Percentiles rank a stretch among this genome's conserved stretches.
These are phyloP conservation scores for Leptographium procerum DNA, from an alignment of 2,329 filamentous ascomycete genomes.

Conservation along the genomic window DNA sequence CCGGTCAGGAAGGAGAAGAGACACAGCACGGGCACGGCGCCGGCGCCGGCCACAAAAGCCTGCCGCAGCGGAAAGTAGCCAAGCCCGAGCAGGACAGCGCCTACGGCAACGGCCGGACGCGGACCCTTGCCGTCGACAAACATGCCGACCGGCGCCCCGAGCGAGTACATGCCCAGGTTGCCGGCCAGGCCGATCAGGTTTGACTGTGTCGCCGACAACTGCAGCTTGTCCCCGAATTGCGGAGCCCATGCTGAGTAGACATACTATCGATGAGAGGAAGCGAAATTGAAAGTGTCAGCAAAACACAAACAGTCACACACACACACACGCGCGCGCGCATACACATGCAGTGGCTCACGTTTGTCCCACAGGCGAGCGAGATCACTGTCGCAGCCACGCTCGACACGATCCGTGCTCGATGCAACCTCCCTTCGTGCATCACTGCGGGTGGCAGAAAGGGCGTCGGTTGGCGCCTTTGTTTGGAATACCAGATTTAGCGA, in stretches of 20 bases:
- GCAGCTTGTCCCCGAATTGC: conserved; percentile 79
- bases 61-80: conserved; percentile 80
- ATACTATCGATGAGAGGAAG: conserved; percentile 48
- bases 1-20: conserved; percentile 80
- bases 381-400: conserved; percentile 78
- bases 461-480: background rate
- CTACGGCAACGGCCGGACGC: conserved; percentile 63
- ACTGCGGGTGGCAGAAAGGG: background rate
- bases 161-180: conserved; percentile 89
- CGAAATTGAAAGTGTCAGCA: background rate
- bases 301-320: background rate
- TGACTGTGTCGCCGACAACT: conserved; percentile 81
- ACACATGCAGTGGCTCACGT: conserved; percentile 43
- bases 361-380: conserved; percentile 83
- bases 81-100: conserved; percentile 57
- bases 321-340: background rate
- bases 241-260: conserved; percentile 97
- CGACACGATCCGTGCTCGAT: conserved; percentile 59
- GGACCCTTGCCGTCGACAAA: conserved; percentile 77
- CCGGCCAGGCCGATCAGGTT: conserved; percentile 80
- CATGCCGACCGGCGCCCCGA: conserved; percentile 80
- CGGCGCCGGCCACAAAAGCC: conserved; percentile 61
- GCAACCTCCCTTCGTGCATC: conserved; percentile 11
- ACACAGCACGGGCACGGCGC: conserved; percentile 53
- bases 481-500: too few species aligned